Evolutionary conservation across 2,329 filamentous ascomycete species (phyloP), one percentile per base, ranked within the genome.

Genomic region (Lachnellula subtilissima): DNA sequence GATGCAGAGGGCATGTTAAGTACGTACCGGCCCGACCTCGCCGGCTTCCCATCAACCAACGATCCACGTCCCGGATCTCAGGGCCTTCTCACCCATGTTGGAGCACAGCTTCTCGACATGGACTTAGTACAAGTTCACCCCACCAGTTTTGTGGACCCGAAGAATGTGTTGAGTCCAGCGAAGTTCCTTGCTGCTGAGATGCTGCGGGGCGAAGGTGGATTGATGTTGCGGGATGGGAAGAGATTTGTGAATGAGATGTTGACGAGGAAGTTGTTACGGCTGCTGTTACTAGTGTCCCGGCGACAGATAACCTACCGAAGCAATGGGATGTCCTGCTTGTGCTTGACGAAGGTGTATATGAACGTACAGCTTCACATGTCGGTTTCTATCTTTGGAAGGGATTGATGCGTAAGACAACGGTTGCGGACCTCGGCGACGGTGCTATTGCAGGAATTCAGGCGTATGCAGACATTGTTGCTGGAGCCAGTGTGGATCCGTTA

Each of bases 131-230:
- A 87, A 67, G 75, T 87, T 4, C 84, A 87, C 60, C 84, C 84
- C 2, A 86, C 84, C 0, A 82, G 82, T 0, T 87, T 87, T 63
- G 72, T 87, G 5, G 82, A 86, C 59, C 77, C 78, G 0, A 72
- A 74, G 1, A 73, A 75, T 35, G 70, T 73, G 0, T 61, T 61
- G 0, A 74, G 75, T 0, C 69, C 70, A 36, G 76, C 83, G 48
- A 87, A 87, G 68, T 82, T 87, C 62, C 76, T 87, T 4, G 83
- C 83, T 0, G 84, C 84, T 0, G 84, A 87, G 68, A 74, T 84
- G 56, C 72, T 87, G 25, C 73, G 84, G 3, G 84, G 83, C 0
- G 83, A 86, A 63, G 84, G 84, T 0, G 84, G 83, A 0, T 76
- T 86, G 4, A 61, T 87, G 28, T 69, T 87, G 1, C 66, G 69